phyloP scores from a whole-genome alignment of 1,284 basidiomycete genomes.

The Puccinia hordei region DNA sequence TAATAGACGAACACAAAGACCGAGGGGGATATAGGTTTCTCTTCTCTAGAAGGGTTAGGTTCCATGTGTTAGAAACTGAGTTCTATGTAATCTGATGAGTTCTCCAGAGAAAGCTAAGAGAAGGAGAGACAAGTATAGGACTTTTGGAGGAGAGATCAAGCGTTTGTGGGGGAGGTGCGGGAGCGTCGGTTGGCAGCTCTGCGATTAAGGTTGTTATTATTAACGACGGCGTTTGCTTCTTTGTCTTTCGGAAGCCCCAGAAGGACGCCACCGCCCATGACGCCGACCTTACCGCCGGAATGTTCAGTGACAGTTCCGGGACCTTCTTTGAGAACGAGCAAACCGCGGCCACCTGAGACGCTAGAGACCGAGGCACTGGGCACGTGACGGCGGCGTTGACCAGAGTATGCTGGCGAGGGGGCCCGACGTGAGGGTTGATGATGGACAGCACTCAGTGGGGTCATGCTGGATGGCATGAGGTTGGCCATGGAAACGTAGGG shows the following conservation, averaged over 20 bases:
- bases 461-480: neutral
- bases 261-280: conserved; percentile 58
- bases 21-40: too few species aligned
- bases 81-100: too few species aligned
- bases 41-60: neutral
- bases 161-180: neutral
- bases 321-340: conserved; percentile 38
- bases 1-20: too few species aligned
- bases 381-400: conserved; percentile 6
- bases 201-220: neutral
- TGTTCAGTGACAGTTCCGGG: conserved; percentile 56
- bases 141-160: neutral
- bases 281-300: conserved; percentile 58
- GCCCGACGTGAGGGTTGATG: neutral
- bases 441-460: neutral
- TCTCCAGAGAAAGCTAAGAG: too few species aligned
- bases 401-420: conserved; percentile 11
- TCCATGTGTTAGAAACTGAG: neutral
- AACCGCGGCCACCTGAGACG: conserved; percentile 15
- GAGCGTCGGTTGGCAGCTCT: neutral
- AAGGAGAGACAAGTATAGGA: neutral
- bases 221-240: neutral
- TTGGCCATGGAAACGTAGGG: conserved; percentile 11
- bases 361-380: conserved; percentile 37
- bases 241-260: conserved; percentile 53